phyloP scores from a whole-genome alignment of 805 yeast genomes.

The Sugiyamaella chiloensis region DNA sequence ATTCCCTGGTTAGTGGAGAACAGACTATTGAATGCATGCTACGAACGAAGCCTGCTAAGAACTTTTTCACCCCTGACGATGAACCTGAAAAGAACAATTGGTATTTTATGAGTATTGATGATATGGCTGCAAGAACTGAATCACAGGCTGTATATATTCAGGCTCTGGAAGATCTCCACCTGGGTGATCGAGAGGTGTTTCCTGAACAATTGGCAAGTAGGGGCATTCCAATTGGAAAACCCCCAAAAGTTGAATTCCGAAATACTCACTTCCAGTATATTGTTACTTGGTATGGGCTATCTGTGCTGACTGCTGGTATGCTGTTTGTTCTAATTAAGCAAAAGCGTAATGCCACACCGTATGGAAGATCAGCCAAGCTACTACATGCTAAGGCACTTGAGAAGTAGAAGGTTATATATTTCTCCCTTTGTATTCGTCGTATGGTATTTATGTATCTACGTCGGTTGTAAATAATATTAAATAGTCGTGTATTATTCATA shows the following conservation, averaged over 20 bases:
- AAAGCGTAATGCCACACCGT: slow-evolving; percentile 21
- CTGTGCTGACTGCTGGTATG: slow-evolving; percentile 67
- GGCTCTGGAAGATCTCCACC: slow-evolving; percentile 52
- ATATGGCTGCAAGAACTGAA: slow-evolving; percentile 68
- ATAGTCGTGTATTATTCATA: not conserved
- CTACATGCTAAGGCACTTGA: not conserved
- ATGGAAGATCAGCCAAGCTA: not conserved
- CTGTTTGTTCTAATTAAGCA: slow-evolving; percentile 52
- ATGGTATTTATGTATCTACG: too few species aligned
- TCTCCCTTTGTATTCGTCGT: too few species aligned
- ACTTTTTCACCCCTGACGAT: slow-evolving; percentile 67
- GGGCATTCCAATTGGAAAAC: slow-evolving; percentile 88
- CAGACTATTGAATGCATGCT: slow-evolving; percentile 72
- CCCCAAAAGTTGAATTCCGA: slow-evolving; percentile 74
- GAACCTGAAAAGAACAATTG: slow-evolving; percentile 65
- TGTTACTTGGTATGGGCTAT: slow-evolving; percentile 92
- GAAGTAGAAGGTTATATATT: not conserved
- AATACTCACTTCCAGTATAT: slow-evolving; percentile 91
- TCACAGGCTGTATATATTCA: slow-evolving; percentile 75
- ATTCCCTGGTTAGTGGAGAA: slow-evolving; percentile 68
- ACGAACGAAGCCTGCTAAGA: slow-evolving; percentile 62
- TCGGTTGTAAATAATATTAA: not conserved
- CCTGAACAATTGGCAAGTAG: slow-evolving; percentile 58
- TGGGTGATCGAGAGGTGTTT: slow-evolving; percentile 36
- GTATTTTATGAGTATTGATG: slow-evolving; percentile 75